Evolutionary conservation across 371 early-diverging fungal species (phyloP), one percentile per base, ranked within the genome.

Genomic region (Syncephalastrum contaminatum): DNA sequence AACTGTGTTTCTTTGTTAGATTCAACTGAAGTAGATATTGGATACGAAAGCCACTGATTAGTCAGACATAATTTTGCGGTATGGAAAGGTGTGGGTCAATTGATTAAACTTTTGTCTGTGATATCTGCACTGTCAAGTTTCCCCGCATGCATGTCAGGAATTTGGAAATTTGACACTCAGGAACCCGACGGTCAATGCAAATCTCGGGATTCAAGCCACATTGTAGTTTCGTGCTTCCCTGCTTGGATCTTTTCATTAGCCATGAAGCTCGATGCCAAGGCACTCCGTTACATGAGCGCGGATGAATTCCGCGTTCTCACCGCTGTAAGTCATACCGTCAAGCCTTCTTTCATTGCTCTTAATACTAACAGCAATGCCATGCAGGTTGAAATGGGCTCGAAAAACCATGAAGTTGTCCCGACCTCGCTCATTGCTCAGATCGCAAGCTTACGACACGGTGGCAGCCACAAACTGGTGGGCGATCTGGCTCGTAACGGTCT

Each of bases 331-430:
- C 30, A 51, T 36, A 16, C 15, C 39, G 16, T 0, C 3, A 22
- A 47, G 4, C 8, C n/a, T 43, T 16, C 46, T 21, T 46, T 13
- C 21, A 48, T 41, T 43, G 13, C 16, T 43, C 39, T 27, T 41
- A 20, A 41, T 27, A 30, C 36, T 30, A 30, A 30, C 36, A 0
- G 5, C 2, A 10, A 30, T 12, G 40, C 27, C 18, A 2, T 46
- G 15, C 73, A 93, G 86, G 84, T 91, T 7, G 99, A 98, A 76
- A 95, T 97, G 88, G 99, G 97, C 10, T 90, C 93, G 20, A 91
- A 94, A 66, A 98, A 98, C 79, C 99, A 98, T 75, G 96, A 97
- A 73, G 87, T 97, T 10, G 99, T 98, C 1, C 98, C 99, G 1
- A 89, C 90, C 3, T 24, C 84, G 10, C 77, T 98, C 36, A 93